A percentile compares a stretch with the other conserved stretches of the same genome.
phyloP scores from a whole-genome alignment of 2,329 filamentous ascomycete species.

The Xylaria arbuscula region DNA sequence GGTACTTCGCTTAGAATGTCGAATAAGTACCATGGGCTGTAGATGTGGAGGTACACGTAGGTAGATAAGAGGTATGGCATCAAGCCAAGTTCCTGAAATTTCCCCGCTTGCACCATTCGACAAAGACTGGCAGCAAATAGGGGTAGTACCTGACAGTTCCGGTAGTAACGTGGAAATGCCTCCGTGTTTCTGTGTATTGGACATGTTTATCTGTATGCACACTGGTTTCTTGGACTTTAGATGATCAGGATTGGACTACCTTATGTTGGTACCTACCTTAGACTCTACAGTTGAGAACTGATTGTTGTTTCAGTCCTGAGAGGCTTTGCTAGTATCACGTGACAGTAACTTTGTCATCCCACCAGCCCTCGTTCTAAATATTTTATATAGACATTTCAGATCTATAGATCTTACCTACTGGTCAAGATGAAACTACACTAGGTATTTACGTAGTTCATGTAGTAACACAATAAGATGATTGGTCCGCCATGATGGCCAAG shows the following conservation, averaged over 20 bases:
- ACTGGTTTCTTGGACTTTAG: too few relatives aligned
- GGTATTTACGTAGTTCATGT: background rate
- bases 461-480: background rate
- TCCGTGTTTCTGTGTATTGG: too few relatives aligned
- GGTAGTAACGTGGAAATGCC: background rate
- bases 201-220: too few relatives aligned
- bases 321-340: too few relatives aligned
- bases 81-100: slow-evolving; percentile 18
- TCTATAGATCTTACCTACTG: background rate
- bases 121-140: background rate
- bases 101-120: slow-evolving; percentile 10
- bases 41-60: too few relatives aligned
- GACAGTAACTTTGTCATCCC: too few relatives aligned
- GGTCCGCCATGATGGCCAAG: background rate
- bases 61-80: background rate
- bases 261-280: too few relatives aligned
- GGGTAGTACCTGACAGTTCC: background rate
- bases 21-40: background rate
- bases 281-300: too few relatives aligned
- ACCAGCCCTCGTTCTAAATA: background rate
- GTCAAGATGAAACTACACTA: background rate
- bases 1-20: background rate
- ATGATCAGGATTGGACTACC: too few relatives aligned
- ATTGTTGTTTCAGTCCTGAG: too few relatives aligned
- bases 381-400: background rate